A percentile compares a stretch with the other conserved stretches of the same genome.
Evolutionary conservation across 371 early-diverging fungal species (phyloP).

Genomic region (Rhizopus sp.): DNA sequence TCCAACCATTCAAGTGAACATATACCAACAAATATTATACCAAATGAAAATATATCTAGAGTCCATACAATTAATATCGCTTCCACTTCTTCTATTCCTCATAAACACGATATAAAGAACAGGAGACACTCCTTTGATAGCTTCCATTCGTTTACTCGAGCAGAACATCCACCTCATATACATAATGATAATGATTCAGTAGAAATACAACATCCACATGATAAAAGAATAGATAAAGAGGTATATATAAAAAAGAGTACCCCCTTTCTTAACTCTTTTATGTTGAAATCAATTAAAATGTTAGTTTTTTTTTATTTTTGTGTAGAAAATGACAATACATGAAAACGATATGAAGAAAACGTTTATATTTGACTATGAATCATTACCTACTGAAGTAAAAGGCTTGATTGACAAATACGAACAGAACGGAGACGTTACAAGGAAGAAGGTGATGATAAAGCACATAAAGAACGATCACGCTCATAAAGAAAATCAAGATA

Average conservation of each 20-base stretch:
- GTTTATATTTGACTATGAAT: conserved; percentile 35
- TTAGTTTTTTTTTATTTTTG: too few relatives aligned
- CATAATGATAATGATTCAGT: background rate
- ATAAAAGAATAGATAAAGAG: background rate
- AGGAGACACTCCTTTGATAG: conserved; percentile 27
- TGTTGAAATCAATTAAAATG: too few relatives aligned
- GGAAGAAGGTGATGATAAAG: conserved; percentile 8
- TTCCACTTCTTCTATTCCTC: background rate
- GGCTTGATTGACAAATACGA: conserved; percentile 25
- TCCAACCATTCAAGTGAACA: conserved; percentile 4
- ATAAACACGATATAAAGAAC: background rate
- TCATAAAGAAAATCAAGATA: conserved; percentile 2
- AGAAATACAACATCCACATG: background rate
- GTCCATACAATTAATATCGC: conserved; percentile 2
- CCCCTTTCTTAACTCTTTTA: too few relatives aligned
- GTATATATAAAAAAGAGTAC: background rate
- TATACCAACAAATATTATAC: background rate
- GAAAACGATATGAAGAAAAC: conserved; percentile 1
- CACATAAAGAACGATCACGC: conserved; percentile 6
- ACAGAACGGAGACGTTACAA: conserved; percentile 15
- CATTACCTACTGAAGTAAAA: conserved; percentile 32
- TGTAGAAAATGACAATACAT: background rate
- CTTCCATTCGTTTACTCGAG: background rate
- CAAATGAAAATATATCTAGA: conserved; percentile 1
- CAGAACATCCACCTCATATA: background rate